These are phyloP conservation scores for Picea engelmannii DNA, from an alignment of 83 land plant species.

Conservation along the genomic window DNA sequence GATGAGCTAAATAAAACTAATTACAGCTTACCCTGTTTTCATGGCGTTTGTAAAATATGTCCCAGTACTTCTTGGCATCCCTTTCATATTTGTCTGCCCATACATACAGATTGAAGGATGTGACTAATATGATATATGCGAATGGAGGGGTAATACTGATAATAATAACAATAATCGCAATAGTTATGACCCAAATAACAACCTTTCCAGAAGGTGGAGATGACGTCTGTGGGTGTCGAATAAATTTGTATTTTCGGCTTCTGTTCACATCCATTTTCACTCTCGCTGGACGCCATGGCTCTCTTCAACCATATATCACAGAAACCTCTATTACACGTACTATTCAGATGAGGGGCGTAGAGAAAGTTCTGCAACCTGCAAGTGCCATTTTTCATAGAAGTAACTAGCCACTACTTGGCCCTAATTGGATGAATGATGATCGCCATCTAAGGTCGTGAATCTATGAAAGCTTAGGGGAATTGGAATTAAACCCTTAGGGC, in stretches of 20 bases:
- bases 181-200: not conserved
- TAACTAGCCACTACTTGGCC: no score
- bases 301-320: not conserved
- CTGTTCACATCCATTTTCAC: conserved; percentile 15
- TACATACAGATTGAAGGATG: not conserved
- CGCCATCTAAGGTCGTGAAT: no score
- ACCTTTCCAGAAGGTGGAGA: conserved; percentile 27
- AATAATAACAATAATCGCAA: not conserved
- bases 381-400: no score
- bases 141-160: not conserved
- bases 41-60: conserved; percentile 88
- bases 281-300: conserved; percentile 27
- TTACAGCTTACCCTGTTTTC: conserved; percentile 60
- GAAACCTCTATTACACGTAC: no score
- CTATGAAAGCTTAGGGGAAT: no score
- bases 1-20: conserved; percentile 4
- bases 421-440: no score
- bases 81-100: conserved; percentile 88
- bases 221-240: conserved; percentile 15
- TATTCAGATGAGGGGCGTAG: no score
- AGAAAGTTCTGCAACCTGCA: no score
- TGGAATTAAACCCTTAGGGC: no score
- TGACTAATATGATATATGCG: no score
- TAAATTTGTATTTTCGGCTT: conserved; percentile 22
- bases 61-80: conserved; percentile 98